Base-by-base conservation (phyloP, 1,284 basidiomycete species). In the Kwoniella shivajii region DNA sequence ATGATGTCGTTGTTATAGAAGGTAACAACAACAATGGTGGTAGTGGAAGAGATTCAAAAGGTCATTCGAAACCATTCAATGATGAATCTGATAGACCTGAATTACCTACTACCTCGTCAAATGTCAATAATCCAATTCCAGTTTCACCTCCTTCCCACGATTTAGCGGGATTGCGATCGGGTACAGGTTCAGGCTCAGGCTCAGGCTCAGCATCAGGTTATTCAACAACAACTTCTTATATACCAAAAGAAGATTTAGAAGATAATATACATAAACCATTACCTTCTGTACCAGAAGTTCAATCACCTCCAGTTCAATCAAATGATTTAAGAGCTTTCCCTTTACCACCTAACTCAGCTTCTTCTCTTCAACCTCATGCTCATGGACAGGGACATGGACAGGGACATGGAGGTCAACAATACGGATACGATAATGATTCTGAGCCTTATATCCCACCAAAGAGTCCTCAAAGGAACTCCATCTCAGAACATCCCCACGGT, bases 121-220 rank as follows among this genome's bases (percentile, higher is more conserved):
- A 66, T 51, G 59, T 58, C 18, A 54, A 64, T 43, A 66, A 64
- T 31, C 62, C 57, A n/a, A 26, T 39, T 10, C 63, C 57, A 10
- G 43, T 43, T 11, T 27, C 53, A 22, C 16, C 46, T 13, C 47
- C 42, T 36, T 27, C 18, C n/a, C n/a, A n/a, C n/a, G n/a, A n/a
- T n/a, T n/a, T n/a, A n/a, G n/a, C n/a, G n/a, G n/a, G n/a, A n/a
- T n/a, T n/a, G n/a, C n/a, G n/a, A n/a, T n/a, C n/a, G n/a, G n/a
- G n/a, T n/a, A n/a, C n/a, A n/a, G n/a, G n/a, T n/a, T n/a, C n/a
- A n/a, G n/a, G n/a, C n/a, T n/a, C n/a, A n/a, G n/a, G n/a, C n/a
- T n/a, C n/a, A n/a, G n/a, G n/a, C n/a, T n/a, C n/a, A n/a, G n/a
- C n/a, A n/a, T n/a, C n/a, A n/a, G n/a, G n/a, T n/a, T n/a, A 10